Percentiles rank a stretch among this genome's conserved stretches.
Conservation (phyloP, 306 rosid species). For the Adenanthera pavonina region DNA sequence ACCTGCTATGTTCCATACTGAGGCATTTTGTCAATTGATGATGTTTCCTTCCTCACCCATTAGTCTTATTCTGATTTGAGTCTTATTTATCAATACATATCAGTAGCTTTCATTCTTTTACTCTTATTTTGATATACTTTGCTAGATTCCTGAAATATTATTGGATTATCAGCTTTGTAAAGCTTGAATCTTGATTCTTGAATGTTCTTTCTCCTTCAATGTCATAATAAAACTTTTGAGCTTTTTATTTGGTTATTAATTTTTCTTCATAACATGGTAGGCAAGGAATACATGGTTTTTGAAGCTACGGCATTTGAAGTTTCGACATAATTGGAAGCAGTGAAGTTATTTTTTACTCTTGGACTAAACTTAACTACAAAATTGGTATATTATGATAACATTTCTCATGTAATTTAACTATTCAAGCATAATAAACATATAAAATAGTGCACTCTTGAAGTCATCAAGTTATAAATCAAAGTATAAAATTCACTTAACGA, state of each 20-base stretch:
- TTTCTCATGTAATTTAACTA: no score
- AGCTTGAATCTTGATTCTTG: neutral
- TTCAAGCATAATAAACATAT: neutral
- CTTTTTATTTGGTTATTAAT: neutral
- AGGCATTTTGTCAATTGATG: conserved; percentile 1
- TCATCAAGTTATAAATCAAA: neutral
- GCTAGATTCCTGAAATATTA: neutral
- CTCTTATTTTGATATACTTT: neutral
- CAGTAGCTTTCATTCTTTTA: neutral
- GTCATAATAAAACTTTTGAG: neutral
- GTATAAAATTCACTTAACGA: neutral
- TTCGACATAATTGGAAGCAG: neutral
- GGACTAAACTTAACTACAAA: no score
- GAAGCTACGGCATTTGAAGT: neutral
- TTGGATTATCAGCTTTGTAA: neutral
- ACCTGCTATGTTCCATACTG: neutral
- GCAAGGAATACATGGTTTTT: neutral
- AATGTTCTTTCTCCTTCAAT: neutral
- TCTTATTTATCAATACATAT: neutral
- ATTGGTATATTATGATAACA: no score
- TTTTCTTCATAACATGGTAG: neutral
- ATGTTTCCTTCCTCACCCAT: conserved; percentile 3
- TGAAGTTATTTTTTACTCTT: neutral
- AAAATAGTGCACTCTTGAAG: neutral
- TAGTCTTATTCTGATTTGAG: neutral